Evolutionary conservation across 192 early-diverging fungal genomes (phyloP).

Genomic region (Linnemannia zychae): DNA sequence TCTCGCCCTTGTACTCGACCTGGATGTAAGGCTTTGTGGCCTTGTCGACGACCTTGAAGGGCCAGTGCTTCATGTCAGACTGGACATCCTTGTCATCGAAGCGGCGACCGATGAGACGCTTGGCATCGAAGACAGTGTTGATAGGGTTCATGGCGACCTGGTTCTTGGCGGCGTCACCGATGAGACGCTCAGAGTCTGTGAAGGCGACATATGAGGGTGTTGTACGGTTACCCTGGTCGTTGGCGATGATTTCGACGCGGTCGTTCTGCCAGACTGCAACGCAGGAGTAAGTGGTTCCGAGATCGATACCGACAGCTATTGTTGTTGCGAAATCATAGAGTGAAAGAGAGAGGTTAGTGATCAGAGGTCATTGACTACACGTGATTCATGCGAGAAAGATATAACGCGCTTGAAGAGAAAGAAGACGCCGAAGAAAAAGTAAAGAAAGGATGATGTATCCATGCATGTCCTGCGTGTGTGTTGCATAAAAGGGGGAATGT

Average conservation of each 20-base stretch:
- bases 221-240: slow-evolving; percentile 99
- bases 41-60: slow-evolving; percentile 92
- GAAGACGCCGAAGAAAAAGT: background rate
- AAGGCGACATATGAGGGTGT: slow-evolving; percentile 99
- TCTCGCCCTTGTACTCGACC: slow-evolving; percentile 97
- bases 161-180: slow-evolving; percentile 99
- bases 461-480: slow-evolving; percentile 5
- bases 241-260: slow-evolving; percentile 96
- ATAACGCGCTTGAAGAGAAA: too few relatives aligned
- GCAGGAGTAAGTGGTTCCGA: slow-evolving; percentile 77
- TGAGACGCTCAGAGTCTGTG: slow-evolving; percentile 97
- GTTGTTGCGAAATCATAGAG: too few relatives aligned
- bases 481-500: slow-evolving; percentile 3
- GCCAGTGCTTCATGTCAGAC: slow-evolving; percentile 99
- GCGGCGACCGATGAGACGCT: slow-evolving; percentile 97
- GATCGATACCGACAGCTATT: slow-evolving; percentile 70
- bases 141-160: slow-evolving; percentile 97
- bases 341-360: too few relatives aligned
- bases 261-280: slow-evolving; percentile 84
- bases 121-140: slow-evolving; percentile 99
- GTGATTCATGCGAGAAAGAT: background rate
- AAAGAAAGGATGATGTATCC: background rate
- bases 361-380: background rate
- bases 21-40: slow-evolving; percentile 93
- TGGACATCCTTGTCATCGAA: slow-evolving; percentile 95